Percentiles rank a stretch among this genome's conserved stretches.
phyloP scores from a whole-genome alignment of 495 filamentous ascomycete genomes.

The Entonaema liquescens region DNA sequence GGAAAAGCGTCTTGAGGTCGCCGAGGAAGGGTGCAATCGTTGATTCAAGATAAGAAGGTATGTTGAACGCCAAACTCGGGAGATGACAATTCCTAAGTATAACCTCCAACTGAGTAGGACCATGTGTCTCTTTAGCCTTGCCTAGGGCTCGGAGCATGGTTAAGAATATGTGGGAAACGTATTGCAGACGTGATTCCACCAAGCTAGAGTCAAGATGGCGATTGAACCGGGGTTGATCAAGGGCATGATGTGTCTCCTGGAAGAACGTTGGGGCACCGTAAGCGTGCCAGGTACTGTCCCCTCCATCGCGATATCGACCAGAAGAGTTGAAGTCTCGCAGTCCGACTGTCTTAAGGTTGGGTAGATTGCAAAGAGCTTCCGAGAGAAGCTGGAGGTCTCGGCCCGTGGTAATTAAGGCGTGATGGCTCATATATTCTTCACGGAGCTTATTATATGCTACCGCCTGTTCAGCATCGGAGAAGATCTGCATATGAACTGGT shows the following conservation, averaged over 20 bases:
- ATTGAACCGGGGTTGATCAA: slow-evolving; percentile 5
- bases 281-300: slow-evolving; percentile 33
- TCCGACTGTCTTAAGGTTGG: slow-evolving; percentile 57
- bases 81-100: slow-evolving; percentile 42
- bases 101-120: slow-evolving; percentile 48
- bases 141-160: slow-evolving; percentile 47
- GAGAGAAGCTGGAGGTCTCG: slow-evolving; percentile 56
- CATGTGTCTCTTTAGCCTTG: slow-evolving; percentile 26
- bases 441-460: slow-evolving; percentile 11
- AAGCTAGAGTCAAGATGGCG: neutral
- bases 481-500: neutral
- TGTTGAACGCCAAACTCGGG: slow-evolving; percentile 45
- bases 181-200: slow-evolving; percentile 2
- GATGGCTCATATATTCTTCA: slow-evolving; percentile 37
- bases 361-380: slow-evolving; percentile 58
- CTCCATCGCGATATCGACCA: slow-evolving; percentile 36
- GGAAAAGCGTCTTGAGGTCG: slow-evolving; percentile 50
- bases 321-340: slow-evolving; percentile 57
- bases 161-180: slow-evolving; percentile 36
- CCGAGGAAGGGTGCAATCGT: slow-evolving; percentile 43
- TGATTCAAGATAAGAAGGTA: slow-evolving; percentile 46
- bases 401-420: slow-evolving; percentile 50
- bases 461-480: neutral
- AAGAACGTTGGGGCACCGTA: slow-evolving; percentile 47
- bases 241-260: slow-evolving; percentile 5